Evolutionary conservation across 2,329 filamentous ascomycete genomes (phyloP), one percentile per base, ranked within the genome.

Genomic region (Sclerotinia trifoliorum): DNA sequence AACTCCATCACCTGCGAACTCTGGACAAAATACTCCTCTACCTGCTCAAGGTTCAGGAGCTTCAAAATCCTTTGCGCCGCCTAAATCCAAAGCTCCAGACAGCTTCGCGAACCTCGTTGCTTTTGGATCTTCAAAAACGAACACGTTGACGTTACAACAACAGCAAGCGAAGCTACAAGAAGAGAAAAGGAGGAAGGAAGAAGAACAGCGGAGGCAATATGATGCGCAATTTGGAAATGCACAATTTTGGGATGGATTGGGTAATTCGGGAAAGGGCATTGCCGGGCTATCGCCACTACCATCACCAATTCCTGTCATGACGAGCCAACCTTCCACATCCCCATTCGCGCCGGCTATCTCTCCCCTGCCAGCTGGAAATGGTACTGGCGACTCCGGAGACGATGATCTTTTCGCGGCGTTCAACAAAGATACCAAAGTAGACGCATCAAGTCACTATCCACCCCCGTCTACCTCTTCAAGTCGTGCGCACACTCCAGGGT

Each of bases 81-180:
- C 79, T 78, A 78, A 88, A 81, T 71, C 79, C 76, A 74, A 79
- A 4, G 79, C 83, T 17, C 72, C 81, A 69, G 92, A 95, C 77
- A 93, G 90, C 81, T 95, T 95, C 80, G 91, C 91, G 75, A 90
- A 88, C 74, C 82, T 95, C 64, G 83, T 93, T 70, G 88, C 84
- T 73, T 88, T 90, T 74, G 85, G 85, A 60, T 79, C 84, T 42
- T 80, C 80, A 55, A 78, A 78, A 66, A 86, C 84, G 42, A 90
- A 88, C 78, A 95, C 90, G 71, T 82, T 97, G 21, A 90, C 87
- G 70, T 80, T 97, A 72, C 86, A 91, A 72, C 92, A 96, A 78
- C 89, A 93, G 75, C 91, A 92, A 78, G 85, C 87, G 71, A 86
- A 86, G 69, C 79, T 90, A 49, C 84, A 88, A 71, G 85, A 83